Base-by-base conservation (phyloP, 208 protist genomes). In the Trypanosoma rangeli region DNA sequence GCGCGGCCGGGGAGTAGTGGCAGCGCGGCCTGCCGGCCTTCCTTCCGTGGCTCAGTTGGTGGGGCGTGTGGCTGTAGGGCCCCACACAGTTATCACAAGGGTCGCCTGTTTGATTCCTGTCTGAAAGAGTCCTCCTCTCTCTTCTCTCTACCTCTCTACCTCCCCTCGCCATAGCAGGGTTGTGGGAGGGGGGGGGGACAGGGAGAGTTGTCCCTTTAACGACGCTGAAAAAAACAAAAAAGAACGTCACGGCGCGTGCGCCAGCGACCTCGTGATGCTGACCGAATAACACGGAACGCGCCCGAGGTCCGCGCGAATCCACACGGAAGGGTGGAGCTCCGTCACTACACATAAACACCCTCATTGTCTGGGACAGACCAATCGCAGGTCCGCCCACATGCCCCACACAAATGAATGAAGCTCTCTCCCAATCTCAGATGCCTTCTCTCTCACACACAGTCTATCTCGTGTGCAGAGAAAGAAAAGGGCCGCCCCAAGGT, bases 31-130 rank as follows among this genome's bases (percentile, higher is more conserved):
- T n/a, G n/a, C n/a, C n/a, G n/a, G n/a, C n/a, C n/a, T n/a, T n/a
- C 68, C 68, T 64, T 73, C 68, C 65, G 68, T 73, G 65, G 68
- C 68, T 73, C 68, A 73, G 65, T 73, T 73, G 55, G 68, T 73
- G 65, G 68, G 65, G 68, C 68, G 65, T 73, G 68, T 64, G 57
- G 56, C 68, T 73, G 68, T 73, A 73, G 57, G 57, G 13, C 53
- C n/a, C 28, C 22, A 39, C 29, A 56, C 68, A 33, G 68, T 13
- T 65, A 73, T 64, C 68, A 64, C 68, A 73, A 73, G 57, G 68
- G 68, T 73, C 68, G 57, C 68, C 65, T 56, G 68, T 73, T 73
- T 46, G 68, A 73, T 66, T 73, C 57, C 57, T 56, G 68, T 56
- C 68, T 56, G 68, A 73, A 64, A 56, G 68, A 73, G 3, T 33